phyloP scores from a whole-genome alignment of 2,329 filamentous ascomycete genomes.

The Diaporthe vexans region DNA sequence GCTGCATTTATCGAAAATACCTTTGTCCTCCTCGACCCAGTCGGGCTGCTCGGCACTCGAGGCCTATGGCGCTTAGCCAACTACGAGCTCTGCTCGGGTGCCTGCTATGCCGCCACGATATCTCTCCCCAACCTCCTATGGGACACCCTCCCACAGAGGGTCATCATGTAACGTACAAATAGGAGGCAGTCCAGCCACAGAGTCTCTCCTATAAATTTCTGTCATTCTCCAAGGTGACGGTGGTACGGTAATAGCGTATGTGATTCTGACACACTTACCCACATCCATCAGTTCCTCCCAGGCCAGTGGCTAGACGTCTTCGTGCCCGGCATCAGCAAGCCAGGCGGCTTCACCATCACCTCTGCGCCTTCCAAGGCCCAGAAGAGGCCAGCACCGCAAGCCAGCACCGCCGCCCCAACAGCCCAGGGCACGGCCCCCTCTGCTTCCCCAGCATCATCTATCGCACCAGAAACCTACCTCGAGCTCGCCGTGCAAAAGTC shows the following conservation, averaged over 20 bases:
- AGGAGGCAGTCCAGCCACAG: too few species aligned
- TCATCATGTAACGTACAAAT: too few species aligned
- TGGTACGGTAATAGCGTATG: too few species aligned
- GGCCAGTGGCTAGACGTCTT: slow-evolving; percentile 93
- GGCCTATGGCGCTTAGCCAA: too few species aligned
- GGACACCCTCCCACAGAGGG: too few species aligned
- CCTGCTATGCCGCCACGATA: too few species aligned
- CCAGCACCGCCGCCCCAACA: neutral
- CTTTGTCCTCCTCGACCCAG: neutral
- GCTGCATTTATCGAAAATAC: neutral
- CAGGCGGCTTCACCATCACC: slow-evolving; percentile 91
- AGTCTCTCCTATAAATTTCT: too few species aligned
- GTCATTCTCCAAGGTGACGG: too few species aligned
- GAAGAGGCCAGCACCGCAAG: neutral
- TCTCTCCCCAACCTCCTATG: too few species aligned
- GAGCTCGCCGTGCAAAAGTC: slow-evolving; percentile 85
- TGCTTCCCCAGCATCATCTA: neutral
- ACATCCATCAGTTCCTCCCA: slow-evolving; percentile 74
- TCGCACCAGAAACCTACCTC: slow-evolving; percentile 62
- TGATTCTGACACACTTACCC: slow-evolving; percentile 43
- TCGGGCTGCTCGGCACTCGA: neutral
- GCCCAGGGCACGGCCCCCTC: neutral
- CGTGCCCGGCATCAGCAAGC: slow-evolving; percentile 76
- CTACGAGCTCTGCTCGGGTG: too few species aligned
- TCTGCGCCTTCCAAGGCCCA: slow-evolving; percentile 74